Percentiles rank a stretch among this genome's conserved stretches.
phyloP scores from a whole-genome alignment of 192 early-diverging fungal genomes.

The Chytriomyces hyalinus region DNA sequence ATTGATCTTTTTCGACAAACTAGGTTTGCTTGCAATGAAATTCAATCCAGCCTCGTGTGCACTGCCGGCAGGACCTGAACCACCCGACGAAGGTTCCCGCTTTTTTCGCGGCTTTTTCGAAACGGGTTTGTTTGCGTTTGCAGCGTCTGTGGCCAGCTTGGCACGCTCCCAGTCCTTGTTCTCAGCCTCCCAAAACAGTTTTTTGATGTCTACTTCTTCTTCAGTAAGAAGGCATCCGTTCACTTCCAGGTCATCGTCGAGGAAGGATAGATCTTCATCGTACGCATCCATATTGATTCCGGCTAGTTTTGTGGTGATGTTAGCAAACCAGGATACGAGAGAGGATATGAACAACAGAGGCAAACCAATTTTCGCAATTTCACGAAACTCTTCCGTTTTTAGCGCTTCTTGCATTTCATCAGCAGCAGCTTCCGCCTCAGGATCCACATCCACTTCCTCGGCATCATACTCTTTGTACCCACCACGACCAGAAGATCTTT shows the following conservation, averaged over 20 bases:
- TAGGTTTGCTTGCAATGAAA: conserved; percentile 68
- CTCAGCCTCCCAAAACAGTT: conserved; percentile 81
- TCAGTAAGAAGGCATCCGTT: conserved; percentile 63
- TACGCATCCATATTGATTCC: conserved; percentile 29
- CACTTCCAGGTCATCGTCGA: conserved; percentile 59
- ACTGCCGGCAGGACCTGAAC: not conserved
- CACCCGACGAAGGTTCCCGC: conserved; percentile 54
- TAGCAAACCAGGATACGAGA: not conserved
- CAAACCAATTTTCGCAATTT: conserved; percentile 9
- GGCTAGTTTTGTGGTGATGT: not conserved
- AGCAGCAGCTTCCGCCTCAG: not conserved
- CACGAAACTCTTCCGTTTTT: conserved; percentile 14
- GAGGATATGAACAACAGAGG: not conserved
- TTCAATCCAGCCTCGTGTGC: conserved; percentile 74
- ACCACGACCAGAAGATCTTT: not conserved
- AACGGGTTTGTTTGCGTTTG: conserved; percentile 27
- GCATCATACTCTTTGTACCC: conserved; percentile 20
- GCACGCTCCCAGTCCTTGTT: conserved; percentile 77
- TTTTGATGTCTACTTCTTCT: conserved; percentile 80
- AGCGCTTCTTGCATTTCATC: conserved; percentile 12
- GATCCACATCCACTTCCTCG: conserved; percentile 39
- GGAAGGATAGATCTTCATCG: conserved; percentile 46
- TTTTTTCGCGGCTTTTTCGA: not conserved
- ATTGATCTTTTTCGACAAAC: conserved; percentile 91
- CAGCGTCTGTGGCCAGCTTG: conserved; percentile 42